Conservation (phyloP, 225 moss, liverwort and hornwort species). For the Marchantia polymorpha region DNA sequence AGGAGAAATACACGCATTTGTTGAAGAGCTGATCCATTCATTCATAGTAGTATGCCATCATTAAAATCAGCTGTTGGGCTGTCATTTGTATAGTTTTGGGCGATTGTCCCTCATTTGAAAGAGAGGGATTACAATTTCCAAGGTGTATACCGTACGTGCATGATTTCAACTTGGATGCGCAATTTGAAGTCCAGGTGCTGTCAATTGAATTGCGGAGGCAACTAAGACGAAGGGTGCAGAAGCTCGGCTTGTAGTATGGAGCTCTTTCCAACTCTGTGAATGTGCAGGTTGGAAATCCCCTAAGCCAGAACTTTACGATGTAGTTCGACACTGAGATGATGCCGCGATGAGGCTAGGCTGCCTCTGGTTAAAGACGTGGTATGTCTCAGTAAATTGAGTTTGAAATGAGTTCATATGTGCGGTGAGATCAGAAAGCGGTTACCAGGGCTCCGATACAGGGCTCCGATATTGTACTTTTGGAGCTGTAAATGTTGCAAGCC, state of each 20-base stretch:
- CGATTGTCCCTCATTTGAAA: slow-evolving; percentile 25
- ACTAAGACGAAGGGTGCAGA: neutral
- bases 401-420: neutral
- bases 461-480: too few species aligned
- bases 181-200: neutral
- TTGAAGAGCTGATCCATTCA: slow-evolving; percentile 38
- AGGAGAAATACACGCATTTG: slow-evolving; percentile 52
- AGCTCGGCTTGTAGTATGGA: neutral
- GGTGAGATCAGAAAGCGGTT: too few species aligned
- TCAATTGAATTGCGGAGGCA: neutral
- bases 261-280: neutral
- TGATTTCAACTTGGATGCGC: neutral
- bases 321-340: neutral
- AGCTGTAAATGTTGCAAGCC: too few species aligned
- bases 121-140: slow-evolving; percentile 15
- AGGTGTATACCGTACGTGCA: neutral
- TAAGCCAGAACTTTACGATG: neutral
- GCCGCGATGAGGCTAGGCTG: neutral
- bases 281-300: neutral
- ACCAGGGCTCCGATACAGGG: too few species aligned
- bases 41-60: slow-evolving; percentile 12
- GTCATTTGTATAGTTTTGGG: slow-evolving; percentile 28
- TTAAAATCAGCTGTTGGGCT: slow-evolving; percentile 20
- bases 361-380: neutral
- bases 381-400: neutral